Percentiles rank a stretch among this genome's conserved stretches.
These are phyloP conservation scores for Lyophyllum shimeji DNA, from an alignment of 768 basidiomycete genomes.

Conservation along the genomic window DNA sequence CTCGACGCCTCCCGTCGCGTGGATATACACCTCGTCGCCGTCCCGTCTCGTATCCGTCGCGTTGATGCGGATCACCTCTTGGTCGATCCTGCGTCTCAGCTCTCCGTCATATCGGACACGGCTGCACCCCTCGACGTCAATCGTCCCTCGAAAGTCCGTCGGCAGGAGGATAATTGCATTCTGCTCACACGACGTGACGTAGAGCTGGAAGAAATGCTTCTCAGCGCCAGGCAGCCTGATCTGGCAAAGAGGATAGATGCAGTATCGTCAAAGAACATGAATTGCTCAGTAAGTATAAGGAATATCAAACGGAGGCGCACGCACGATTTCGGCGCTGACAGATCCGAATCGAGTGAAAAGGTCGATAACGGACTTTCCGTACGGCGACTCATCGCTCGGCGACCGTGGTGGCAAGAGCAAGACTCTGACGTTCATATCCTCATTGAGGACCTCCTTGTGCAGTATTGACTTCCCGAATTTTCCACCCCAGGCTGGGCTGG, in stretches of 20 bases:
- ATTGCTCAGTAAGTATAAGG: background rate
- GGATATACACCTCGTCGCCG: conserved; percentile 15
- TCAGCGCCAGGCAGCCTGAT: conserved; percentile 13
- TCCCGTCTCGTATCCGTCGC: conserved; percentile 2
- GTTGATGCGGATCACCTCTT: conserved; percentile 10
- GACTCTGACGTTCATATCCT: conserved; percentile 12
- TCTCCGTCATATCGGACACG: conserved; percentile 9
- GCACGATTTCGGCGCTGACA: conserved; percentile 15
- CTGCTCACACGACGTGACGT: conserved; percentile 11
- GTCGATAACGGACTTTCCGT: conserved; percentile 11
- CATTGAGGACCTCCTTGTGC: conserved; percentile 2
- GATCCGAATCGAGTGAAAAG: conserved; percentile 15
- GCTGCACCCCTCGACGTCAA: conserved; percentile 12
- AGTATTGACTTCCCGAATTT: conserved; percentile 2
- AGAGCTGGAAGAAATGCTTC: conserved; percentile 12
- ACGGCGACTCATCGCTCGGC: conserved; percentile 7
- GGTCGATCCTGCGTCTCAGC: conserved; percentile 6
- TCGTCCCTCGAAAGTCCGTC: conserved; percentile 6
- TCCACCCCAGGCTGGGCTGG: conserved; percentile 9
- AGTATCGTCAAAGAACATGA: too few species aligned
- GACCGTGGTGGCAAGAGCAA: conserved; percentile 13
- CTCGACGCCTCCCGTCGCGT: conserved; percentile 10
- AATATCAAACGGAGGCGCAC: background rate
- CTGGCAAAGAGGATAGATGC: background rate
- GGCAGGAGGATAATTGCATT: conserved; percentile 12